phyloP scores from a whole-genome alignment of 2,329 filamentous ascomycete species.

The Sodiomyces alkalinus region DNA sequence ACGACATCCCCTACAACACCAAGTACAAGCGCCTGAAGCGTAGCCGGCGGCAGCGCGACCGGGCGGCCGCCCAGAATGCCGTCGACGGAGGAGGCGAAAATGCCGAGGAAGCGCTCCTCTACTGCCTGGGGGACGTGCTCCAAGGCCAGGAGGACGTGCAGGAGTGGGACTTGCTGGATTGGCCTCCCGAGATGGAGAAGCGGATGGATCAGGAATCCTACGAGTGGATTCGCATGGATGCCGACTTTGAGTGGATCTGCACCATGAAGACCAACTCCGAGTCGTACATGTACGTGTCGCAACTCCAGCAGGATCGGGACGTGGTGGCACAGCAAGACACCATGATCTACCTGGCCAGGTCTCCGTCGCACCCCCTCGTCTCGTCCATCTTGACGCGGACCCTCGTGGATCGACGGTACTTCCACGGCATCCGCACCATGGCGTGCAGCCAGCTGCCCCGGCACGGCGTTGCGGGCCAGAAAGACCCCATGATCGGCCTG shows the following conservation, averaged over 20 bases:
- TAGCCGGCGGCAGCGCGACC: slow-evolving; percentile 35
- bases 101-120: slow-evolving; percentile 71
- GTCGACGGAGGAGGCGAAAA: slow-evolving; percentile 35
- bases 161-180: slow-evolving; percentile 77
- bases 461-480: slow-evolving; percentile 44
- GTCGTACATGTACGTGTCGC: slow-evolving; percentile 94
- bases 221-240: slow-evolving; percentile 96
- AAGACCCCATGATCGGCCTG: slow-evolving; percentile 63
- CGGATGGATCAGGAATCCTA: slow-evolving; percentile 94
- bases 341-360: slow-evolving; percentile 56
- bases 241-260: slow-evolving; percentile 96
- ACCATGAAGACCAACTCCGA: slow-evolving; percentile 70
- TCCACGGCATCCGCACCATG: slow-evolving; percentile 78
- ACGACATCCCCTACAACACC: slow-evolving; percentile 96
- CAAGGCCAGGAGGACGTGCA: slow-evolving; percentile 66
- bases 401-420: slow-evolving; percentile 82
- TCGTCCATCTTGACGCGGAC: slow-evolving; percentile 84
- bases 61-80: slow-evolving; percentile 43
- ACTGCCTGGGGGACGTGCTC: slow-evolving; percentile 83
- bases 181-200: slow-evolving; percentile 75
- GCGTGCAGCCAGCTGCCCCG: slow-evolving; percentile 66
- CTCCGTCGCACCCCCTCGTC: slow-evolving; percentile 61
- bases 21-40: slow-evolving; percentile 94
- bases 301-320: slow-evolving; percentile 92
- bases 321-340: slow-evolving; percentile 76